Evolutionary conservation across 2,329 filamentous ascomycete species (phyloP).

Genomic region (Sarocladiaceae sp.): DNA sequence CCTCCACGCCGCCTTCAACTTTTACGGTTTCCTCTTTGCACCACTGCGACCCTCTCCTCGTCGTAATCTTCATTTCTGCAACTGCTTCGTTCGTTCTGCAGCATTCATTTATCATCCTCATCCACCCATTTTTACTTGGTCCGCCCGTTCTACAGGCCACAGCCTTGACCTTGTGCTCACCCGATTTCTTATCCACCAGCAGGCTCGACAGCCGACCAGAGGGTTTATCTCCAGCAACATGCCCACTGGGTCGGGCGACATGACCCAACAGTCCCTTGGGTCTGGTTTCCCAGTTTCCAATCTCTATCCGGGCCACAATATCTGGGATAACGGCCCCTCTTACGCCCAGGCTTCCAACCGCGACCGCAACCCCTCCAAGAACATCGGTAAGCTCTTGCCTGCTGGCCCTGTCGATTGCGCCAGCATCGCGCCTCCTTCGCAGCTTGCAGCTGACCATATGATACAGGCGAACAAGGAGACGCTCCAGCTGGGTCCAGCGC

Average conservation of each 20-base stretch:
- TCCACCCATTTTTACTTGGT: background rate
- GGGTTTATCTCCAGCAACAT: constrained; percentile 33
- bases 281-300: constrained; percentile 28
- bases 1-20: background rate
- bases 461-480: constrained; percentile 21
- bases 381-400: constrained; percentile 33
- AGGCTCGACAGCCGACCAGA: constrained; percentile 30
- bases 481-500: constrained; percentile 62
- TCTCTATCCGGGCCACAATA: constrained; percentile 29
- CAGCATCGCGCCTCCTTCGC: background rate
- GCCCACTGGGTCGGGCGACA: constrained; percentile 25
- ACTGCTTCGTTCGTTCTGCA: background rate
- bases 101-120: background rate
- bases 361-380: constrained; percentile 27
- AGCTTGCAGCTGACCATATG: background rate
- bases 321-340: constrained; percentile 19
- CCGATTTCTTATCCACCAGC: constrained; percentile 4
- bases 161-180: constrained; percentile 5
- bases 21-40: constrained; percentile 2
- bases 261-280: constrained; percentile 32
- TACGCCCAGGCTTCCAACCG: constrained; percentile 6
- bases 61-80: background rate
- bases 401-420: background rate
- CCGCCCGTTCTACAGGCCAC: background rate
- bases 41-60: background rate